phyloP scores from a whole-genome alignment of 192 early-diverging fungal species.

The Umbelopsis sp. region DNA sequence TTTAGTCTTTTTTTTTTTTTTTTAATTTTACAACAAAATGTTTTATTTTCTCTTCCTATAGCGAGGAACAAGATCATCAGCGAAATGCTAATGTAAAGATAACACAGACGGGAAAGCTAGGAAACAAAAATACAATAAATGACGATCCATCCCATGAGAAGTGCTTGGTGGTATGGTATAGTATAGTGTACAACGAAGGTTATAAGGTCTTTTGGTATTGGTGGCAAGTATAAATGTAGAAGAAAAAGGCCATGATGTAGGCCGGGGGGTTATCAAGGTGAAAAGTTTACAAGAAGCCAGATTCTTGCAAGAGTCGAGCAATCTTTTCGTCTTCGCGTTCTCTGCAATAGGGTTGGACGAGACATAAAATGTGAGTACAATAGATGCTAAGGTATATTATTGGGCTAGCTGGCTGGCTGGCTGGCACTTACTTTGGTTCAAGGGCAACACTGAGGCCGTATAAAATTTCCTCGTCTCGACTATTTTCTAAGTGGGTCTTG shows the following conservation, averaged over 20 bases:
- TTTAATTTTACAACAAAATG: too few relatives aligned
- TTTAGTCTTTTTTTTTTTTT: too few relatives aligned
- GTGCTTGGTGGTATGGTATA: not conserved
- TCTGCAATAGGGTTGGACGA: conserved; percentile 29
- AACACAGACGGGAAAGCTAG: not conserved
- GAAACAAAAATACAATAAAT: not conserved
- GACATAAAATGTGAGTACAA: not conserved
- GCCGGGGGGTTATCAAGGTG: not conserved
- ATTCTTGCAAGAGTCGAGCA: conserved; percentile 70
- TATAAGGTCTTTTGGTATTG: too few relatives aligned
- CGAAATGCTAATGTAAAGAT: too few relatives aligned
- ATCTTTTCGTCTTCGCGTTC: conserved; percentile 84
- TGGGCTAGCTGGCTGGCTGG: too few relatives aligned
- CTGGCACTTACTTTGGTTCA: conserved; percentile 63
- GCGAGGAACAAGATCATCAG: too few relatives aligned
- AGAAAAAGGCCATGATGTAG: not conserved
- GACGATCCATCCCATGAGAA: not conserved
- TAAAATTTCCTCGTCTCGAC: conserved; percentile 69
- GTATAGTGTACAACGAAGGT: conserved; percentile 2
- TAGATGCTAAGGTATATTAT: not conserved
- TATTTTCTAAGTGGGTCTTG: conserved; percentile 65
- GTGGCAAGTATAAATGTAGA: not conserved
- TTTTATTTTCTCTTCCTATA: too few relatives aligned
- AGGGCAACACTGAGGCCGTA: conserved; percentile 77
- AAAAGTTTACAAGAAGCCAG: conserved; percentile 69